Percentiles rank a stretch among this genome's conserved stretches.
Conservation (phyloP, 352 stramenopile genomes). For the Globisporangium viniferum region DNA sequence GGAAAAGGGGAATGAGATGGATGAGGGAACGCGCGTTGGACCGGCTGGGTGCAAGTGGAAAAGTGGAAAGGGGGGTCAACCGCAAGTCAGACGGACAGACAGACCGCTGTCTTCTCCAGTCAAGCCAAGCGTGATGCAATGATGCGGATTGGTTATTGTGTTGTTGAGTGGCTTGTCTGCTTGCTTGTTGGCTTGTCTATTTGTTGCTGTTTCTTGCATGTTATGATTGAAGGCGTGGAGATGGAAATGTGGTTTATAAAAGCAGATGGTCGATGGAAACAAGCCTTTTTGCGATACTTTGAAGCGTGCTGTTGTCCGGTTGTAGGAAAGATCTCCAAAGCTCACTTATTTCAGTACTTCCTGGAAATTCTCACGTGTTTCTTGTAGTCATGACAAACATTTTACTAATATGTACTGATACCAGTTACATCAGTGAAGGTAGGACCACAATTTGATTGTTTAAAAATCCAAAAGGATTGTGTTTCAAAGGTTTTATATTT, state of each 20-base stretch:
- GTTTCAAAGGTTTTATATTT: background rate
- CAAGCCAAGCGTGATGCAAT: background rate
- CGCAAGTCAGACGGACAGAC: background rate
- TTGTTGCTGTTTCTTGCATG: background rate
- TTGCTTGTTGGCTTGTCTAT: background rate
- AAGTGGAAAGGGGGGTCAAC: background rate
- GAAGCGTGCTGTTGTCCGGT: background rate
- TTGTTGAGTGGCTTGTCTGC: background rate
- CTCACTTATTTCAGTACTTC: background rate
- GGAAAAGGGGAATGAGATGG: background rate
- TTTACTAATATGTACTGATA: background rate
- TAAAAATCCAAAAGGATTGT: background rate
- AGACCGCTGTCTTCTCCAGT: background rate
- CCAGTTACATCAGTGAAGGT: background rate
- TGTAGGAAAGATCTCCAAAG: background rate
- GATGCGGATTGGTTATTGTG: background rate
- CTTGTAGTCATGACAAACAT: background rate
- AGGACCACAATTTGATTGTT: background rate
- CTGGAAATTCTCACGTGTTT: background rate
- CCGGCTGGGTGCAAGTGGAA: background rate
- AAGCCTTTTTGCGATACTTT: background rate
- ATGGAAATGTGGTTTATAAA: background rate
- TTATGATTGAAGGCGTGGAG: background rate
- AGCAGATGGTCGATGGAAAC: background rate
- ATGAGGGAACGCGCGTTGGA: background rate